Evolutionary conservation across 2,329 filamentous ascomycete species (phyloP), one percentile per base, ranked within the genome.

Genomic region (Emydomyces testavorans): DNA sequence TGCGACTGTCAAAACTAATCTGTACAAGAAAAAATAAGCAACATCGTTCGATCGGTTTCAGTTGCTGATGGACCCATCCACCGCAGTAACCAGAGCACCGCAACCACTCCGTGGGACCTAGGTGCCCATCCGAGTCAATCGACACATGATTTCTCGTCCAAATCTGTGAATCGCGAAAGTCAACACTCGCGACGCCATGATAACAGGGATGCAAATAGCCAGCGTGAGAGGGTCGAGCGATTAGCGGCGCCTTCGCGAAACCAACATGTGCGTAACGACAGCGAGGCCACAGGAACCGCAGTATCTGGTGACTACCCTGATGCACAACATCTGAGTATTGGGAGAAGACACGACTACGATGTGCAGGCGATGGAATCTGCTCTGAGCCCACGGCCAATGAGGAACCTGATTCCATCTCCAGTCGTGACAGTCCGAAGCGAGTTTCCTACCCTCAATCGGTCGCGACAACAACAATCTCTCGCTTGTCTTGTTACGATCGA

Each of bases 371-470:
- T 95, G 86, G 90, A 95, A 65, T 86, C 85, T 0, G 83, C 81
- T 28, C 74, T 93, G 15, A 77, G 78, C 54, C 84, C 87, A 4
- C 80, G 83, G 31, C 68, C 75, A 4, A 75, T 80, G 7, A 85
- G 83, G 58, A 94, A 94, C 57, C 87, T 88, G 0, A 95, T 96
- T 50, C 89, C 92, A 1, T 73, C 88, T 4, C 92, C 92, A 0
- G 84, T 79, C 0, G 88, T 98, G n/a, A 94, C 86, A 0, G 84
- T 98, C 40, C 85, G 90, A 50, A 96, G 90, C 62, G 92, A 98
- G 66, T 98, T 95, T 61, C 92, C 92, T 0, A 96, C 92, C 1
- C 77, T 98, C 59, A 95, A 76, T 65, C 78, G 87, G 54, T 95
- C 89, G 16, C 83, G 89, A 43, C 87, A 94, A 62, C 92, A 95